Conservation (phyloP, 2,329 filamentous ascomycete species). For the Penicillium paneum region DNA sequence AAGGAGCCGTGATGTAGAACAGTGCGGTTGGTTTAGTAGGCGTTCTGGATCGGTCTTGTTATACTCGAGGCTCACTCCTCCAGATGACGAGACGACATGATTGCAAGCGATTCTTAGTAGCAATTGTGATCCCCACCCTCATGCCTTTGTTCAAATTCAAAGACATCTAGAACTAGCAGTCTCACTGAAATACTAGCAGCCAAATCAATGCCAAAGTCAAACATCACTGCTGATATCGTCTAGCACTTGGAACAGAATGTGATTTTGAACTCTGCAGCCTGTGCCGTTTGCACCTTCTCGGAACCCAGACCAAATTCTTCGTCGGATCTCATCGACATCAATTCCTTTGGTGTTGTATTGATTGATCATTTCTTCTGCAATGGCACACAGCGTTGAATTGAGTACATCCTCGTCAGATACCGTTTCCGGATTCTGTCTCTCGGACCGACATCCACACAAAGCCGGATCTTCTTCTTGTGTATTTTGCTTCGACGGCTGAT, state of each 20-base stretch:
- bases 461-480: conserved; percentile 6
- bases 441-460: conserved; percentile 26
- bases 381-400: conserved; percentile 38
- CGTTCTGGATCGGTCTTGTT: background rate
- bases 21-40: background rate
- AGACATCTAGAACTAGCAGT: background rate
- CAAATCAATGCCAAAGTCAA: conserved; percentile 12
- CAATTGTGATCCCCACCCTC: no score
- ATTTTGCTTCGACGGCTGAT: background rate
- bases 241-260: conserved; percentile 43
- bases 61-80: background rate
- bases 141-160: background rate
- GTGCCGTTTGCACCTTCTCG: conserved; percentile 27
- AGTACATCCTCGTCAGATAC: conserved; percentile 26
- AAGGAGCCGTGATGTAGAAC: background rate
- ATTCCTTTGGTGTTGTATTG: conserved; percentile 38
- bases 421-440: conserved; percentile 8
- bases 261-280: conserved; percentile 40
- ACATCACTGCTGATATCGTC: conserved; percentile 37
- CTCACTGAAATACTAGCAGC: background rate
- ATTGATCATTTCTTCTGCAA: conserved; percentile 38
- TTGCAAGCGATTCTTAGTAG: background rate
- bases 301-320: conserved; percentile 36
- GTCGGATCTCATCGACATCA: conserved; percentile 37
- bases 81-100: background rate